Percentiles rank a stretch among this genome's conserved stretches.
phyloP scores from a whole-genome alignment of 2,329 filamentous ascomycete genomes.

The Aspergillus felis region DNA sequence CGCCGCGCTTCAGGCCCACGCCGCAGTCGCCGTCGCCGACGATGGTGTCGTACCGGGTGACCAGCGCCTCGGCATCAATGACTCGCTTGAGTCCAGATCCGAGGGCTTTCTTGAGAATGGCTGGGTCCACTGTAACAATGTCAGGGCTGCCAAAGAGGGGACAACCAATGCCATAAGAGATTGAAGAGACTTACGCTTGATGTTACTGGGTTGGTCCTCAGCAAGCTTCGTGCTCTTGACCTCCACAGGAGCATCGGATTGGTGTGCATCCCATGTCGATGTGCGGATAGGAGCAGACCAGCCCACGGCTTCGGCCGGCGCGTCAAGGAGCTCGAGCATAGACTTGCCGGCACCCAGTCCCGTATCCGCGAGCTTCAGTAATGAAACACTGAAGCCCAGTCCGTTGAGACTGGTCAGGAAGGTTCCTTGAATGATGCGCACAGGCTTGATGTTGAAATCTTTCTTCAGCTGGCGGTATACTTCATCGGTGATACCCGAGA shows the following conservation, averaged over 20 bases:
- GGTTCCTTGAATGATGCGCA: constrained; percentile 60
- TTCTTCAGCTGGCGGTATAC: constrained; percentile 58
- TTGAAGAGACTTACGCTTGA: constrained; percentile 42
- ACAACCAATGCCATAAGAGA: neutral
- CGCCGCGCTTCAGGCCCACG: constrained; percentile 78
- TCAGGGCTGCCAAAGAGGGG: constrained; percentile 5
- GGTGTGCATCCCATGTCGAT: constrained; percentile 54
- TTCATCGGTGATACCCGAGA: constrained; percentile 65
- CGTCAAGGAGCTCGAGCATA: constrained; percentile 64
- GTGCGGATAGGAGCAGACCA: constrained; percentile 60
- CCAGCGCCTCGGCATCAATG: constrained; percentile 60
- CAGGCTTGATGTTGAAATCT: constrained; percentile 58
- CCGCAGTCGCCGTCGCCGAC: constrained; percentile 91
- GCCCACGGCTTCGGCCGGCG: constrained; percentile 62
- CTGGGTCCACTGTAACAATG: constrained; percentile 45
- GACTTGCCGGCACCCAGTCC: constrained; percentile 51
- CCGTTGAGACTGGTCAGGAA: constrained; percentile 72
- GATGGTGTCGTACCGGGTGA: constrained; percentile 70
- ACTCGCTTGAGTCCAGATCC: constrained; percentile 54
- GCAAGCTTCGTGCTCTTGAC: constrained; percentile 39
- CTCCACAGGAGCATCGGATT: constrained; percentile 40
- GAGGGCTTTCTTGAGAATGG: constrained; percentile 50
- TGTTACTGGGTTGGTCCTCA: constrained; percentile 50
- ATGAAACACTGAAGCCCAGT: constrained; percentile 65
- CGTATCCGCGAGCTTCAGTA: constrained; percentile 60